Percentiles rank a stretch among this genome's conserved stretches.
Evolutionary conservation across 768 basidiomycete species (phyloP).

Genomic region (Leccinum fibrillosum): DNA sequence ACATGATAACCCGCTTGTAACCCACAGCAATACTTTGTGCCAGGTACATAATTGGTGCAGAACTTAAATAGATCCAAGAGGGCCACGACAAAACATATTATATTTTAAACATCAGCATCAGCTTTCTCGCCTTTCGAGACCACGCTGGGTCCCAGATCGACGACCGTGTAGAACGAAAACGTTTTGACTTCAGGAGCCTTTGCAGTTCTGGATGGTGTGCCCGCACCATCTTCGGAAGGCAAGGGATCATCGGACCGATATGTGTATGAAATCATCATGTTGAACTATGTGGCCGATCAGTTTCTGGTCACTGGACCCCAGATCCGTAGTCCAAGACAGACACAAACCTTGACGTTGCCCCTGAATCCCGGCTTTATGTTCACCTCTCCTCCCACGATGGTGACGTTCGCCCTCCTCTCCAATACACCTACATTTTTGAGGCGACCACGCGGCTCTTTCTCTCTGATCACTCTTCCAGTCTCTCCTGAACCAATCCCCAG

Average conservation of each 20-base stretch:
- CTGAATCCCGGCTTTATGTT: conserved; percentile 76
- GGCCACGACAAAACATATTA: background rate
- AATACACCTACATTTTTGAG: conserved; percentile 72
- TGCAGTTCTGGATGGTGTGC: conserved; percentile 40
- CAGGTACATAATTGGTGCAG: background rate
- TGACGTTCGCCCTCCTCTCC: conserved; percentile 88
- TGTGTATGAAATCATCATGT: conserved; percentile 91
- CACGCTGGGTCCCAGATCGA: conserved; percentile 73
- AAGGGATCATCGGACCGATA: conserved; percentile 88
- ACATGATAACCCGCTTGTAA: background rate
- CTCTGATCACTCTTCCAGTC: conserved; percentile 39
- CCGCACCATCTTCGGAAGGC: conserved; percentile 58
- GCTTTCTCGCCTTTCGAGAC: conserved; percentile 53
- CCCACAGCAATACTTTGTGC: background rate
- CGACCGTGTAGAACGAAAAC: conserved; percentile 85
- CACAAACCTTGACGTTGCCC: conserved; percentile 74
- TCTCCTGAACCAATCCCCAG: conserved; percentile 30
- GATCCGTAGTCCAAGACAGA: background rate
- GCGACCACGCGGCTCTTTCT: conserved; percentile 44
- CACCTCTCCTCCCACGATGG: conserved; percentile 85
- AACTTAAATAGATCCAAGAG: background rate
- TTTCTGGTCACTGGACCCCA: background rate
- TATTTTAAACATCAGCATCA: conserved; percentile 18
- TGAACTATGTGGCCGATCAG: conserved; percentile 58
- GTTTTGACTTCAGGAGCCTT: conserved; percentile 75